A percentile compares a stretch with the other conserved stretches of the same genome.
These are phyloP conservation scores for Cyclospora cayetanensis DNA, from an alignment of 169 alveolate genomes.

Conservation along the genomic window DNA sequence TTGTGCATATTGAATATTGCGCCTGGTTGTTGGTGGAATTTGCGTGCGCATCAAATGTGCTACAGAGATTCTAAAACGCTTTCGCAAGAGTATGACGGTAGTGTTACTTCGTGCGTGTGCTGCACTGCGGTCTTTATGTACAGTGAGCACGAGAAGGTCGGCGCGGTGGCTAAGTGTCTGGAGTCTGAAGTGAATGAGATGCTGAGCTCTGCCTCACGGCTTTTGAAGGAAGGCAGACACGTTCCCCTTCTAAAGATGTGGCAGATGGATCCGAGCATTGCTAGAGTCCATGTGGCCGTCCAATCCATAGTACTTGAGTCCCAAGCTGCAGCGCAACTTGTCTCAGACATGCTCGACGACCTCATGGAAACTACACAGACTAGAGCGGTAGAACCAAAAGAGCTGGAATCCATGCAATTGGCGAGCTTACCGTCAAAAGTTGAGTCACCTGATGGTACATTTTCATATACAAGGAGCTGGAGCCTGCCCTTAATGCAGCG, in stretches of 20 bases:
- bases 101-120: no score
- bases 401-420: slow-evolving; percentile 39
- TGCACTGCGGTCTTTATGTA: no score
- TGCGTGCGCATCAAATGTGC: no score
- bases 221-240: slow-evolving; percentile 19
- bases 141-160: background rate
- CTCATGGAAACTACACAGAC: background rate
- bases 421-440: background rate
- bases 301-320: slow-evolving; percentile 16
- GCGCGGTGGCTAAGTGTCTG: slow-evolving; percentile 1
- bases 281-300: slow-evolving; percentile 20
- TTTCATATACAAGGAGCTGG: slow-evolving; percentile 17
- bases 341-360: slow-evolving; percentile 19
- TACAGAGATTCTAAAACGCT: no score
- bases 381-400: background rate
- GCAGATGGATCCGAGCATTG: background rate
- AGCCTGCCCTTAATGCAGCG: slow-evolving; percentile 3
- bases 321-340: slow-evolving; percentile 39
- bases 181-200: background rate
- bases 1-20: no score
- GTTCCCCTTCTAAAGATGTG: slow-evolving; percentile 32
- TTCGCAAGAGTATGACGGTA: no score
- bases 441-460: background rate
- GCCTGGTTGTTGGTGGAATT: no score
- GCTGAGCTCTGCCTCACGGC: background rate